Evolutionary conservation across 208 protist species (phyloP), one percentile per base, ranked within the genome.

Genomic region (Trypanosomatidae sp.): DNA sequence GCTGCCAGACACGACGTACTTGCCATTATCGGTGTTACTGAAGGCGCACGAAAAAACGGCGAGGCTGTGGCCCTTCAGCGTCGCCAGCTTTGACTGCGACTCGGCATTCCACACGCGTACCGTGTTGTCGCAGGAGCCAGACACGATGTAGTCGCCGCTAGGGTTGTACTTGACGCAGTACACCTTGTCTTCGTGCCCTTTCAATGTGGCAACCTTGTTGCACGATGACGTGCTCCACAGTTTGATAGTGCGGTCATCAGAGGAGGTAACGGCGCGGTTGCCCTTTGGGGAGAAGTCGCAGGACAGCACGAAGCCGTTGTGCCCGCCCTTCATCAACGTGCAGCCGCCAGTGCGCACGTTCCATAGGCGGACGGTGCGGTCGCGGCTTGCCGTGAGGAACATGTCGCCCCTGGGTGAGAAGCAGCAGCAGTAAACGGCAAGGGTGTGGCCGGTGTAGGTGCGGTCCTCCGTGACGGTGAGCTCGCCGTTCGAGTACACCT

Each of bases 151-250:
- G 67, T 98, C 95, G 55, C 97, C 97, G 64, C 92, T 89, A 50
- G 82, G 58, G 59, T 84, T 84, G 82, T 97, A 99, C 66, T 84
- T 75, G 33, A 97, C 91, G 77, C 83, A 91, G 81, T 97, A 97
- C 50, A 99, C 96, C 39, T 86, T 97, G 79, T 98, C 94, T 60
- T 97, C 97, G 77, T 99, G 98, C 9, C 94, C 97, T 77, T 98
- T 99, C 43, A 99, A 81, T 19, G 88, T 95, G 39, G 69, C 69
- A 15, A 91, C 62, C 81, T 97, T 97, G 70, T 66, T 75, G 77
- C 80, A 89, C 41, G 84, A 91, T 12, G 70, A 44, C 47, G 84
- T 86, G 80, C 91, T 90, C 91, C 92, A 97, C 43, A 97, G 72
- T 73, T 93, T 94, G 70, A 93, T 91, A 19, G 84, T 90, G 55